phyloP scores from a whole-genome alignment of 2,329 filamentous ascomycete species.

The Atkinsonella texensis region DNA sequence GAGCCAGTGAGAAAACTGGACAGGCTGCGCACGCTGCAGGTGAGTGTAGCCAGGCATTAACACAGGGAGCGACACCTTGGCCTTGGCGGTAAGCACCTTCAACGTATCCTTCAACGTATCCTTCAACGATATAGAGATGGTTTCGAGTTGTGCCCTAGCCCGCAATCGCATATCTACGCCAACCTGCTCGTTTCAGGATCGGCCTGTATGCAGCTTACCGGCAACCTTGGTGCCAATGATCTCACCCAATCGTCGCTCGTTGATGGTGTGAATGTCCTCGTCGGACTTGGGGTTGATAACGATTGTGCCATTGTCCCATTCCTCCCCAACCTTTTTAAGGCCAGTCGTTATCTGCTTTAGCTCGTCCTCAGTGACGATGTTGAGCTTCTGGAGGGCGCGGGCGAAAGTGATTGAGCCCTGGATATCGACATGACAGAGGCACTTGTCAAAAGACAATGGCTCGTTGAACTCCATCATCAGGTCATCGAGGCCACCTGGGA shows the following conservation, averaged over 20 bases:
- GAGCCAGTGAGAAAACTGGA: conserved; percentile 13
- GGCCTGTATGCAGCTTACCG: conserved; percentile 53
- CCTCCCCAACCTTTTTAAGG: conserved; percentile 5
- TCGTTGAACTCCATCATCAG: conserved; percentile 41
- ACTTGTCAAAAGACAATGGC: conserved; percentile 54
- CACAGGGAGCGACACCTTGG: conserved; percentile 5
- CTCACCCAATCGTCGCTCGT: conserved; percentile 48
- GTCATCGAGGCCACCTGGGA: conserved; percentile 8
- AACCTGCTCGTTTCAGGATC: conserved; percentile 62
- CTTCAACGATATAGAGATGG: conserved; percentile 8
- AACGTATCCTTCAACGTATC: too few species aligned
- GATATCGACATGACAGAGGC: conserved; percentile 55
- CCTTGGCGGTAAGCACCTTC: too few species aligned
- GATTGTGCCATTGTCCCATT: conserved; percentile 18
- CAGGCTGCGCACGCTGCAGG: conserved; percentile 15
- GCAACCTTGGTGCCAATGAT: conserved; percentile 43
- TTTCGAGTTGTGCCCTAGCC: conserved; percentile 21
- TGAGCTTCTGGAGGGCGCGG: conserved; percentile 47
- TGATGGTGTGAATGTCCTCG: conserved; percentile 36
- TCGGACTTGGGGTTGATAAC: conserved; percentile 14
- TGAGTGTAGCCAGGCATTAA: conserved; percentile 19
- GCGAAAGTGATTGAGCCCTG: conserved; percentile 54
- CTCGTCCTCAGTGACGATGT: conserved; percentile 38
- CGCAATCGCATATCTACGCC: conserved; percentile 63
- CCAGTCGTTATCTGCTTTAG: not conserved